Evolutionary conservation across 257 asterid species (phyloP).

Genomic region (Nicotiana obtusifolia): DNA sequence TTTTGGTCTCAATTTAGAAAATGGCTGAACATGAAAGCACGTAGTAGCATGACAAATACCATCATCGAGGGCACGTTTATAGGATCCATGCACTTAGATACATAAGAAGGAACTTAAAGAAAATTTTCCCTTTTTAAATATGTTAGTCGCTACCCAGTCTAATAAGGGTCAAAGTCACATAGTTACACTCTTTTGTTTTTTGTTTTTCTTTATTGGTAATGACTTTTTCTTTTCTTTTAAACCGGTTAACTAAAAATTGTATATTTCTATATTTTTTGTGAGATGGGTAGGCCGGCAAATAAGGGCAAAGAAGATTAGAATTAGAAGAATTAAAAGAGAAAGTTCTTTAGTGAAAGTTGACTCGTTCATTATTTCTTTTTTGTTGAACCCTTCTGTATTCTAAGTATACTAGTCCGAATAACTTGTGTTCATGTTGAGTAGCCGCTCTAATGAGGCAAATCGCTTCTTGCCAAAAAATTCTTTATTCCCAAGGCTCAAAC

Average conservation of each 20-base stretch:
- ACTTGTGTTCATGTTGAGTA: not conserved
- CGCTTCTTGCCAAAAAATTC: no score
- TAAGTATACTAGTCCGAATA: no score
- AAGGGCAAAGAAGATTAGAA: not conserved
- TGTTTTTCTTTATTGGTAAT: no score
- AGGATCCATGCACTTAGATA: not conserved
- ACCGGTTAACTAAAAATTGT: no score
- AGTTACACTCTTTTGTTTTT: no score
- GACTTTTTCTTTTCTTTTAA: no score
- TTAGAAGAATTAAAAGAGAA: not conserved
- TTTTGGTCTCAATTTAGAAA: not conserved
- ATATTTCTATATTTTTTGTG: no score
- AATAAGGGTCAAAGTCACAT: not conserved
- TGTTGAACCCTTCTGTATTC: no score
- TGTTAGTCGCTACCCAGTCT: not conserved
- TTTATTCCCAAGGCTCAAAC: no score
- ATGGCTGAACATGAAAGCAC: not conserved
- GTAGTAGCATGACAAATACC: not conserved
- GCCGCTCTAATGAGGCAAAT: not conserved
- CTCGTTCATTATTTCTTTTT: not conserved
- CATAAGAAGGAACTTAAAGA: not conserved
- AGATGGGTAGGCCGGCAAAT: not conserved
- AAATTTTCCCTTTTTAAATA: not conserved
- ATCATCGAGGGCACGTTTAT: constrained; percentile 8
- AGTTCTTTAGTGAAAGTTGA: not conserved